Evolutionary conservation across 1,284 basidiomycete genomes (phyloP), one percentile per base, ranked within the genome.

Genomic region (Cutaneotrichosporon sp.): DNA sequence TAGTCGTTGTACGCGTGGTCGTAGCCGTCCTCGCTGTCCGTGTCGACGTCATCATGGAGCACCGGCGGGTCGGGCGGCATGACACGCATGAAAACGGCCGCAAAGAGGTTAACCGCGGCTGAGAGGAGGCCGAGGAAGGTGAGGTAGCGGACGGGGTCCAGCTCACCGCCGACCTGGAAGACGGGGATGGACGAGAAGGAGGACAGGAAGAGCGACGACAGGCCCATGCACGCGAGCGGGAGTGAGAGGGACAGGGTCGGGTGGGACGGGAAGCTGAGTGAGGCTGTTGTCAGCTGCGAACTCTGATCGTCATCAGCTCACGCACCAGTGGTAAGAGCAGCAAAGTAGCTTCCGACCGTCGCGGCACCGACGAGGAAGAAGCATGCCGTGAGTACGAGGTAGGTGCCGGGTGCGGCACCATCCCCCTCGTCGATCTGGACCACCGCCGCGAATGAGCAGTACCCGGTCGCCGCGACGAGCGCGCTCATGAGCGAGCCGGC

Each of bases 341-440:
- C 74, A 64, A 80, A 80, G 67, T 80, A 80, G 10, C 74, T 72
- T 18, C 76, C 76, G 46, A 80, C 77, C 1, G 76, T 76, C 0
- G 78, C 77, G 2, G 73, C 73, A n/a, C 79, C 79, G 27, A 79
- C 71, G 29, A 72, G 61, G 59, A 77, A 77, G 67, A 71, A 80
- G 13, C 73, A 69, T 9, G 70, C 64, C 9, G 76, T 75, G 36
- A 66, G 59, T 10, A 54, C 58, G 10, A 80, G 72, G 36, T 69
- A 76, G 5, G 75, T 51, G 52, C 65, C 55, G 1, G 56, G 38
- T 4, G 25, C 56, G 0, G 45, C 45, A 18, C 38, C 58, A 27
- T 42, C 36, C 22, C 27, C 50, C 42, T 22, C 31, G n/a, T 53
- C 46, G 7, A 51, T 49, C 4, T 49, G n/a, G 10, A 80, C 67